phyloP scores from a whole-genome alignment of 208 protist species.

The Naegleria fowleri region DNA sequence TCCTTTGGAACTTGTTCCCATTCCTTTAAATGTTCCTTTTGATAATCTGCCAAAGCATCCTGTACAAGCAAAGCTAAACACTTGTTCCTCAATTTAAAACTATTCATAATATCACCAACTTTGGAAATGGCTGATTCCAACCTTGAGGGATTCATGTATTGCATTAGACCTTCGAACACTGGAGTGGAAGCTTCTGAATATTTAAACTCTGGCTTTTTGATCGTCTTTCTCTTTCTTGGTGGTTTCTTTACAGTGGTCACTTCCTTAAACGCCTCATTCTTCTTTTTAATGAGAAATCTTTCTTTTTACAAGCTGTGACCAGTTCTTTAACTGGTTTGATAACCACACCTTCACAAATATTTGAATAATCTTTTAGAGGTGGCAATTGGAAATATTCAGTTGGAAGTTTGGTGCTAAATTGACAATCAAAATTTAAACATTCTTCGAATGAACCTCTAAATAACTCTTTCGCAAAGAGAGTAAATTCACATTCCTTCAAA shows the following conservation, averaged over 20 bases:
- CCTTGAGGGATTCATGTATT: neutral
- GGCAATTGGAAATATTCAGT: neutral
- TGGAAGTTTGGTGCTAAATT: neutral
- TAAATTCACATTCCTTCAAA: neutral
- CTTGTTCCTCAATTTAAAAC: neutral
- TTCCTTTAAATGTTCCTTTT: too few species aligned
- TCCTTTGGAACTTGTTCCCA: too few species aligned
- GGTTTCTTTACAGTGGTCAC: neutral
- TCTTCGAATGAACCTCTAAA: neutral
- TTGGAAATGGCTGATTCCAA: neutral
- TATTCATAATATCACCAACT: neutral
- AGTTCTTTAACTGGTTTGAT: neutral
- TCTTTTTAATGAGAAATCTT: constrained; percentile 7
- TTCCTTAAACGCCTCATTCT: neutral
- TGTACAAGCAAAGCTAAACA: neutral
- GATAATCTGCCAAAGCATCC: too few species aligned
- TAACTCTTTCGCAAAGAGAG: neutral
- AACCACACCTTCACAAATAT: constrained; percentile 11
- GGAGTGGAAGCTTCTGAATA: neutral
- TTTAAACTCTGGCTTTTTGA: neutral
- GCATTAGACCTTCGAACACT: neutral
- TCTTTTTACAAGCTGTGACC: neutral
- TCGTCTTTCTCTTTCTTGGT: neutral
- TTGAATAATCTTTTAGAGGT: neutral
- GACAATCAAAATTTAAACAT: neutral